These are phyloP conservation scores for Chlamydomonas sp. DNA, from an alignment of 139 green algal species.

Conservation along the genomic window DNA sequence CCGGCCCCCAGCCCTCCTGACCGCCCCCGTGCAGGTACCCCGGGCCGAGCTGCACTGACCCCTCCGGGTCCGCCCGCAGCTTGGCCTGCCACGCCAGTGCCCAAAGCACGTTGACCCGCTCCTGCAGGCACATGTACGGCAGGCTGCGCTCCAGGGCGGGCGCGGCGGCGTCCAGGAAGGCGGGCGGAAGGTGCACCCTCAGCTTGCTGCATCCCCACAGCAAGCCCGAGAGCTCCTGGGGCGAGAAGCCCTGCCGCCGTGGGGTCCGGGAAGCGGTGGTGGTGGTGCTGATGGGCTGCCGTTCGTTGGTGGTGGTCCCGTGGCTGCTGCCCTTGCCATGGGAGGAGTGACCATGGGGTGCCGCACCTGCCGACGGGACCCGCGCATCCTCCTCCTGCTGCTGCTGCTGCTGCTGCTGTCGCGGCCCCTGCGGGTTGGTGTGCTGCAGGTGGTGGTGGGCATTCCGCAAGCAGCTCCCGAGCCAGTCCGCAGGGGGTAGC, in stretches of 20 bases:
- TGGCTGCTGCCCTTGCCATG: too few relatives aligned
- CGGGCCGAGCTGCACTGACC: not conserved
- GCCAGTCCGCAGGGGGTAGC: not conserved
- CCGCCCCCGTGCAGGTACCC: not conserved
- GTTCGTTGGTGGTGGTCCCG: not conserved
- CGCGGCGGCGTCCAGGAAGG: constrained; percentile 20
- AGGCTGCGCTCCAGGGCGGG: constrained; percentile 25
- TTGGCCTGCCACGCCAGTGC: constrained; percentile 39
- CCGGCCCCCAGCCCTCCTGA: not conserved
- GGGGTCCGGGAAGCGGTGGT: not conserved
- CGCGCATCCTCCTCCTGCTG: not conserved
- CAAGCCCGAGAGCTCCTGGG: constrained; percentile 39
- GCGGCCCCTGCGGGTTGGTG: not conserved
- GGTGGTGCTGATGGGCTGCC: not conserved
- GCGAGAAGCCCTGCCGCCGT: constrained; percentile 32
- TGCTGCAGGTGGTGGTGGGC: not conserved
- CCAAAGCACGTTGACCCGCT: constrained; percentile 42
- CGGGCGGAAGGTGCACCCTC: constrained; percentile 11
- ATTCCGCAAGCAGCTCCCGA: not conserved
- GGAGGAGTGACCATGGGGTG: too few relatives aligned
- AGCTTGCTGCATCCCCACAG: constrained; percentile 38
- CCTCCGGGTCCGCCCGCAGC: not conserved
- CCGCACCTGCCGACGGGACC: too few relatives aligned
- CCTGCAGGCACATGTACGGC: constrained; percentile 3
- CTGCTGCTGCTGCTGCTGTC: not conserved